Base-by-base conservation (phyloP, 2,329 filamentous ascomycete species). In the Orbilia brochopaga region DNA sequence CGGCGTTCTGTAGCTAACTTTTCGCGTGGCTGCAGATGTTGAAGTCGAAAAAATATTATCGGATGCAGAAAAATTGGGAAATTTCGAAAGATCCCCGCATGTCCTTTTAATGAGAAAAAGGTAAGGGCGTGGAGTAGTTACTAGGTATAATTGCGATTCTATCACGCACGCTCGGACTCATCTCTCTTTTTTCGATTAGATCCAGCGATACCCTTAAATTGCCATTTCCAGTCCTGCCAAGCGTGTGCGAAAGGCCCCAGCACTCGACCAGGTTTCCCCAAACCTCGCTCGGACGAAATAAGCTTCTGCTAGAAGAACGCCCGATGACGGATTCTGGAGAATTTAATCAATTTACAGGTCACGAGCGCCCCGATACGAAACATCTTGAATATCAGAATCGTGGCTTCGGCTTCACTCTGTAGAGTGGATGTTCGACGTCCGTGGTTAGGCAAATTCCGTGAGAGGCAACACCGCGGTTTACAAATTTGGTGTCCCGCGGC, bases 221-320 rank as follows among this genome's bases (percentile, higher is more conserved):
- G 21, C 40, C 27, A 15, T 58, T 53, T 44, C 32, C 30, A 58
- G 19, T 44, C 52, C 48, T 15, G 52, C 35, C 58, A 40, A 37
- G 52, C 42, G 58, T 63, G 53, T 70, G 66, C 30, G 59, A 64
- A 64, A 64, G 67, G 55, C 55, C 67, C 42, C 55, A 56, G 67
- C 60, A 65, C 32, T 55, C 7, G 55, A 72, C 67, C 42, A 52
- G 67, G 67, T 65, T 64, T 4, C 52, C 52, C 37, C 67, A 48
- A 65, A 72, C 59, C 60, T 61, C 32, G 55, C 60, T 72, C 67
- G 64, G 60, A 17, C 67, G 48, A 57, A 42, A 35, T 54, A 54
- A 48, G 17, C n/a, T 48, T 48, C 19, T 19, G 44, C 8, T 23
- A 5, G 44, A 19, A 10, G 15, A 19, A 5, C 5, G 19, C 15